phyloP scores from a whole-genome alignment of 768 basidiomycete genomes.

The Gloeophyllum trabeum region DNA sequence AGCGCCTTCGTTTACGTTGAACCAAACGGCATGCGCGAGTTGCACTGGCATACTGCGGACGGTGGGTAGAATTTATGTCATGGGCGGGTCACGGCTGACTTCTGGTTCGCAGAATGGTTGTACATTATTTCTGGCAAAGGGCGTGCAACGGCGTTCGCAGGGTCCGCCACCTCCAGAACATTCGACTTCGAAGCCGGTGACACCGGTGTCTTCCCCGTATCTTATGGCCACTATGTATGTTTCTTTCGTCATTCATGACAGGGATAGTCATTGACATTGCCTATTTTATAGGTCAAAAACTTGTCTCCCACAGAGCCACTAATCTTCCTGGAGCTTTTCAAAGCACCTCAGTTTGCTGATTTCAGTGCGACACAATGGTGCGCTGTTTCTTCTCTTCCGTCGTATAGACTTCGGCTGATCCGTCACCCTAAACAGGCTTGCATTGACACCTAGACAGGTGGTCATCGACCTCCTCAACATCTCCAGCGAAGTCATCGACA shows the following conservation, averaged over 20 bases:
- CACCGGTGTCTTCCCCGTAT: slow-evolving; percentile 13
- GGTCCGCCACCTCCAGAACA: slow-evolving; percentile 11
- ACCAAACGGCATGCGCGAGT: slow-evolving; percentile 15
- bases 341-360: slow-evolving; percentile 13
- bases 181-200: slow-evolving; percentile 16
- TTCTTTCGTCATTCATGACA: background rate
- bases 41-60: slow-evolving; percentile 15
- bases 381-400: background rate
- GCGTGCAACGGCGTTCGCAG: slow-evolving; percentile 15
- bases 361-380: slow-evolving; percentile 15
- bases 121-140: slow-evolving; percentile 14
- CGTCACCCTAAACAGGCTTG: slow-evolving; percentile 9
- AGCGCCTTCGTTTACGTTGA: slow-evolving; percentile 14
- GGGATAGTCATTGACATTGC: background rate
- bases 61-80: slow-evolving; percentile 5
- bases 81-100: background rate
- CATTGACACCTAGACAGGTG: slow-evolving; percentile 13
- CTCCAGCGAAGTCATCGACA: slow-evolving; percentile 6
- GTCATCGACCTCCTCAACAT: slow-evolving; percentile 14
- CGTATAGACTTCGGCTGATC: background rate
- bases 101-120: slow-evolving; percentile 10
- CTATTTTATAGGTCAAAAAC: slow-evolving; percentile 10
- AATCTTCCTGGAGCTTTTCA: slow-evolving; percentile 16
- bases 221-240: slow-evolving; percentile 12
- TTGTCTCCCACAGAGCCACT: slow-evolving; percentile 15